phyloP scores from a whole-genome alignment of 805 yeast genomes.

The Lipomyces spencermartinsiae region DNA sequence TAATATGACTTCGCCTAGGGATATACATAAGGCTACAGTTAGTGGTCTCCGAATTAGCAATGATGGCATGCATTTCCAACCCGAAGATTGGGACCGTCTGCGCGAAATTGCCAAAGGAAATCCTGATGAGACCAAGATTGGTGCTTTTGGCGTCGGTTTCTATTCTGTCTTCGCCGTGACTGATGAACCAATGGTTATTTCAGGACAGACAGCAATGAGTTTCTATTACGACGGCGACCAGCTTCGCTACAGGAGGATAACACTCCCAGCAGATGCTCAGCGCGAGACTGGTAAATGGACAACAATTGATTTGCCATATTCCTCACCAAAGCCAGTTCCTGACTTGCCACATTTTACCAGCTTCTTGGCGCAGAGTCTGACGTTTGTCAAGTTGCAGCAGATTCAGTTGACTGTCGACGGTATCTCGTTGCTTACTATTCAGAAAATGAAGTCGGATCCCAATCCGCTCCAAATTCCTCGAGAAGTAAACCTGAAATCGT shows the following conservation, averaged over 20 bases:
- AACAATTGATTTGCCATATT: constrained; percentile 49
- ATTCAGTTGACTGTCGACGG: constrained; percentile 45
- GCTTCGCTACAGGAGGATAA: constrained; percentile 44
- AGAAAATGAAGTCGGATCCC: constrained; percentile 41
- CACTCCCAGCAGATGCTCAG: constrained; percentile 28
- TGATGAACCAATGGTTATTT: constrained; percentile 74
- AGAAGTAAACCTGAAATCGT: constrained; percentile 39
- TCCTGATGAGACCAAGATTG: constrained; percentile 52
- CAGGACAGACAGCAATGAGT: constrained; percentile 48
- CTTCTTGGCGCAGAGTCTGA: constrained; percentile 49
- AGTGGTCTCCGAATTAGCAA: constrained; percentile 46
- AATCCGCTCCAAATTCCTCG: constrained; percentile 39
- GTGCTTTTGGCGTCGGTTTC: constrained; percentile 57
- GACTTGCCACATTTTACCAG: constrained; percentile 47
- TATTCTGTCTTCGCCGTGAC: constrained; percentile 81
- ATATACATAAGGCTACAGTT: constrained; percentile 38
- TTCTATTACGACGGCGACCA: constrained; percentile 50
- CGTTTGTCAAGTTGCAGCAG: constrained; percentile 45
- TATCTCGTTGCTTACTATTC: constrained; percentile 41
- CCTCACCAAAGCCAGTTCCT: constrained; percentile 43
- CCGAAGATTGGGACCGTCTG: constrained; percentile 50
- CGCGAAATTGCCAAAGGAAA: constrained; percentile 52
- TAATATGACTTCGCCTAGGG: constrained; percentile 13
- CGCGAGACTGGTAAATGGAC: constrained; percentile 45
- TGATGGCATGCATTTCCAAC: constrained; percentile 47